Percentiles rank a stretch among this genome's conserved stretches.
Conservation (phyloP, 2,329 filamentous ascomycete species). For the Aureobasidium lini region DNA sequence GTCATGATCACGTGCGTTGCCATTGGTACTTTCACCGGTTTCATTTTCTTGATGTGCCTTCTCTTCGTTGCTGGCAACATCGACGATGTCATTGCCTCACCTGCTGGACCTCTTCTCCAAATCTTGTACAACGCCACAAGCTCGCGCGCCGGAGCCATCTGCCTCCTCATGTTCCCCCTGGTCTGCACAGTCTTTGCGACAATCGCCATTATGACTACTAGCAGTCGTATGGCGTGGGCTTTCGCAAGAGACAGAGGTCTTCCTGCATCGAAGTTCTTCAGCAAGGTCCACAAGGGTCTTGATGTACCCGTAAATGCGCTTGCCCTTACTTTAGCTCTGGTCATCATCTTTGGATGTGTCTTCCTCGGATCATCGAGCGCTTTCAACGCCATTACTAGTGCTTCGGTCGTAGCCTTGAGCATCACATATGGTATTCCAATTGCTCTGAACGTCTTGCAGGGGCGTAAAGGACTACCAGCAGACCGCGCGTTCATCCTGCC, state of each 20-base stretch:
- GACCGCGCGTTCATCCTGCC: constrained; percentile 50
- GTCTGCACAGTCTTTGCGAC: constrained; percentile 29
- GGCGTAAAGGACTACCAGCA: constrained; percentile 56
- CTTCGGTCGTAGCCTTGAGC: constrained; percentile 62
- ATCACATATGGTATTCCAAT: constrained; percentile 70
- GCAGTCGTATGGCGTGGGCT: constrained; percentile 30
- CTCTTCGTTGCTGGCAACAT: constrained; percentile 30
- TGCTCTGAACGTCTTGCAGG: constrained; percentile 59
- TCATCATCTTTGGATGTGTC: constrained; percentile 30
- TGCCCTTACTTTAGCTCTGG: constrained; percentile 25
- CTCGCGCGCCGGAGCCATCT: constrained; percentile 28
- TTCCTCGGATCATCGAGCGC: constrained; percentile 30
- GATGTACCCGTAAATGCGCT: constrained; percentile 30
- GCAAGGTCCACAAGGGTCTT: constrained; percentile 27
- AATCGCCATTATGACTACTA: constrained; percentile 30
- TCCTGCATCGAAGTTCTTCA: constrained; percentile 28
- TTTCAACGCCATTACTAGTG: constrained; percentile 31
- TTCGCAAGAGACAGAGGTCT: constrained; percentile 31
- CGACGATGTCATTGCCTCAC: constrained; percentile 25
- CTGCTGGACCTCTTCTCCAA: constrained; percentile 26
- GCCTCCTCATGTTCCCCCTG: constrained; percentile 30
- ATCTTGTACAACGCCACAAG: constrained; percentile 30
- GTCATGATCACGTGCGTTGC: constrained; percentile 31
- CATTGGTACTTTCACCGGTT: constrained; percentile 30
- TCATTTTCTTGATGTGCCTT: constrained; percentile 30